Evolutionary conservation across 2,329 filamentous ascomycete species (phyloP).

Genomic region (Penicillium sp.): DNA sequence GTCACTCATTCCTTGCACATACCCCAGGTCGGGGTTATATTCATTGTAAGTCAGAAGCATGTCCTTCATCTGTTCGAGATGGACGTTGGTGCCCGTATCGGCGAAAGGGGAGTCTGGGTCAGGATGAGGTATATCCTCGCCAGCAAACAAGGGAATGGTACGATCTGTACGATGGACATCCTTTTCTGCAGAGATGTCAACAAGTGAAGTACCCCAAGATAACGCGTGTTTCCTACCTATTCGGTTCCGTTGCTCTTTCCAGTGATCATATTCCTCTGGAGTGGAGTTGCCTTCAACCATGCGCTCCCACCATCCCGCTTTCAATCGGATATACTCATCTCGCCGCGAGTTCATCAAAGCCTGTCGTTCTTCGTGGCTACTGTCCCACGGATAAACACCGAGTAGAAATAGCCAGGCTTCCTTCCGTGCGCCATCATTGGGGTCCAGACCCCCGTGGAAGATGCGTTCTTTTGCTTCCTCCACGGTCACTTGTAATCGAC

Average conservation of each 20-base stretch:
- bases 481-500: conserved; percentile 68
- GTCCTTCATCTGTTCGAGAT: conserved; percentile 98
- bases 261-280: conserved; percentile 83
- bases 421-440: conserved; percentile 86
- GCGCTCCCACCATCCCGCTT: conserved; percentile 93
- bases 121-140: conserved; percentile 93
- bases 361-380: conserved; percentile 75
- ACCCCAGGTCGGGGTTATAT: conserved; percentile 90
- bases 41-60: conserved; percentile 99
- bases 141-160: conserved; percentile 87
- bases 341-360: conserved; percentile 76
- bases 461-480: conserved; percentile 97
- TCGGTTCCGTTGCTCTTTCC: conserved; percentile 85
- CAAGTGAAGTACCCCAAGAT: conserved; percentile 6
- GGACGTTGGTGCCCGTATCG: conserved; percentile 87
- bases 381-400: conserved; percentile 90
- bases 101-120: conserved; percentile 95
- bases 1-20: conserved; percentile 98
- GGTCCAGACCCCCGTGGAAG: conserved; percentile 85
- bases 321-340: conserved; percentile 90
- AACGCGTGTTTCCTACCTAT: conserved; percentile 64
- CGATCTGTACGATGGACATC: conserved; percentile 97
- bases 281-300: conserved; percentile 76
- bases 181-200: conserved; percentile 66
- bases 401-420: conserved; percentile 95